Evolutionary conservation across 352 stramenopile species (phyloP).

Genomic region (Vaucheria bursata): DNA sequence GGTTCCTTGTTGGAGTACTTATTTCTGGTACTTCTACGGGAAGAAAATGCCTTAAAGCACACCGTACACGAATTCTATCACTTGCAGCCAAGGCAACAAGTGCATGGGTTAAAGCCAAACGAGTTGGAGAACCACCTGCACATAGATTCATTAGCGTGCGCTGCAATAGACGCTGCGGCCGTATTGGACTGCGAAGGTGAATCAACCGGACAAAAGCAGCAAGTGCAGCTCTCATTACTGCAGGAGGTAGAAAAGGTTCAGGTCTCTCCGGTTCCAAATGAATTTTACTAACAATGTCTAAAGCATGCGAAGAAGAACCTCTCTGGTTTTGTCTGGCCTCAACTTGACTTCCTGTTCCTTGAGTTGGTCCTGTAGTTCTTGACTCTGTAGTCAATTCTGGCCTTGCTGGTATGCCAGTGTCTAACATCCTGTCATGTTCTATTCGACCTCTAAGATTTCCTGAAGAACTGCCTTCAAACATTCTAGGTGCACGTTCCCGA

Average conservation of each 20-base stretch:
- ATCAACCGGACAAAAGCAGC: constrained; percentile 58
- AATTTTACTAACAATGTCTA: no score
- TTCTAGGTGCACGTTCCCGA: constrained; percentile 69
- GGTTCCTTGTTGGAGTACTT: no score
- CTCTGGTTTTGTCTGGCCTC: not conserved
- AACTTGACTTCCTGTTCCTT: no score
- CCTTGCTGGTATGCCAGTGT: not conserved
- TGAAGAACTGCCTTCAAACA: not conserved
- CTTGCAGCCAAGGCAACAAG: not conserved
- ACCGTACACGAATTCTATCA: not conserved
- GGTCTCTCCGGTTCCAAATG: not conserved
- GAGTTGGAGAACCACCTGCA: constrained; percentile 12
- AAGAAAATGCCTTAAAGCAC: not conserved
- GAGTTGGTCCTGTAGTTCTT: no score
- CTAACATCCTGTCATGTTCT: no score
- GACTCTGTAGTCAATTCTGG: no score
- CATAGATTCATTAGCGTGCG: constrained; percentile 65
- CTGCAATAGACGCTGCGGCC: constrained; percentile 60
- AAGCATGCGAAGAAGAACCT: not conserved
- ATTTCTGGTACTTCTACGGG: not conserved
- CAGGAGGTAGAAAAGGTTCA: not conserved
- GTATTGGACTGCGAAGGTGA: constrained; percentile 59
- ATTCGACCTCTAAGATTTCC: not conserved
- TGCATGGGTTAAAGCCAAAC: not conserved
- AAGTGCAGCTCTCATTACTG: constrained; percentile 29